Evolutionary conservation across 1,284 basidiomycete genomes (phyloP), one percentile per base, ranked within the genome.

Genomic region (Moesziomyces sp.): DNA sequence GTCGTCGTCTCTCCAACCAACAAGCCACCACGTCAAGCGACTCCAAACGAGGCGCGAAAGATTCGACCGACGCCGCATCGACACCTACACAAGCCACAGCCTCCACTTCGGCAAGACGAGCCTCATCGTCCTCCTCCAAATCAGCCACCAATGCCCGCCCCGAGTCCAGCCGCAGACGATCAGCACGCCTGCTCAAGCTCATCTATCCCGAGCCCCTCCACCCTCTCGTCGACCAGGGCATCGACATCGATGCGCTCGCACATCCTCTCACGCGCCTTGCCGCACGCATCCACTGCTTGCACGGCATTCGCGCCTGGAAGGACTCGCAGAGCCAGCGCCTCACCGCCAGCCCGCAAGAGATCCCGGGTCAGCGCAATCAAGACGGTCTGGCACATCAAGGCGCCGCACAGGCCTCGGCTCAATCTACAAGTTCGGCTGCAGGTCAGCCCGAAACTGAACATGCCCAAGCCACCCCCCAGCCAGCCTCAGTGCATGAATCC

Each of bases 241-340:
- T 67, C 44, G 70, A 68, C 42, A 64, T 68, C 21, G 60, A 73
- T 19, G 26, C 59, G 14, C 48, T 72, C 6, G 59, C 47, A 1
- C 46, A 52, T 47, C 70, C 70, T 3, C 45, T 60, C 14, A 56
- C 60, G 55, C 59, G 60, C 6, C 47, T 73, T 11, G 74, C 74
- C 11, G 74, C 74, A 3, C 49, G 66, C 1, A 47, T 76, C 6
- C 69, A 76, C 28, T 76, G 74, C 43, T 23, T 76, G 38, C 64
- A 73, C 50, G 74, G 74, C 46, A 63, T 70, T 14, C 57, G 68
- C 16, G 58, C 67, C 5, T 72, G 69, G 69, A 72, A 67, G 38
- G 63, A 72, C 26, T 66, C 69, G 23, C 69, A 67, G 51, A 66
- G 52, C 49, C 52, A 58, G 28, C 58, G 63, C 10, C 63, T 64